A percentile compares a stretch with the other conserved stretches of the same genome.
phyloP scores from a whole-genome alignment of 2,329 filamentous ascomycete species.

The Diaporthe amygdali region DNA sequence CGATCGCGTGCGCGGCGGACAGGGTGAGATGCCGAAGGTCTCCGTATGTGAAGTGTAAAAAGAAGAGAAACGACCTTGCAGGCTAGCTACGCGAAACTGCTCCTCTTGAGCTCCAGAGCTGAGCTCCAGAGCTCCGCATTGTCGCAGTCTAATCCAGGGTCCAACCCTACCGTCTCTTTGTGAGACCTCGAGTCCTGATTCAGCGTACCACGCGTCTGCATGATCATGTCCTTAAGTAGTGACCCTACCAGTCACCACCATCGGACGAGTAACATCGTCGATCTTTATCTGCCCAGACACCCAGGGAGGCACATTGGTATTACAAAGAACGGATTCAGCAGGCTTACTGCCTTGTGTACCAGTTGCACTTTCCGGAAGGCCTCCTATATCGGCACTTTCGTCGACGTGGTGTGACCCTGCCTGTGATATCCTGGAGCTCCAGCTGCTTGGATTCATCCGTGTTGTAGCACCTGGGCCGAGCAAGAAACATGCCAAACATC shows the following conservation, averaged over 20 bases:
- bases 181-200: background rate
- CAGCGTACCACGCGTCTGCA: background rate
- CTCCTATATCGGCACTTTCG: background rate
- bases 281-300: background rate
- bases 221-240: background rate
- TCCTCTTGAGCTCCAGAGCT: background rate
- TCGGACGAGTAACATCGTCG: background rate
- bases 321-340: background rate
- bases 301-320: background rate
- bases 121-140: background rate
- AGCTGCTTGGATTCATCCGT: background rate
- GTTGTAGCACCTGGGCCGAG: background rate
- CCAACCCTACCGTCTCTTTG: background rate
- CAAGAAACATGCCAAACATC: background rate
- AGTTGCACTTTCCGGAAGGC: background rate
- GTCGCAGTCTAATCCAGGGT: background rate
- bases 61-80: background rate
- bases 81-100: background rate
- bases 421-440: background rate
- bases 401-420: background rate
- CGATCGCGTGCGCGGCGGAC: background rate
- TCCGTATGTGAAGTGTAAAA: conserved; percentile 12
- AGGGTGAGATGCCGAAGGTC: background rate
- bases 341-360: background rate
- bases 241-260: background rate